A percentile compares a stretch with the other conserved stretches of the same genome.
phyloP scores from a whole-genome alignment of 2,329 filamentous ascomycete species.

The Whalleya microplaca region DNA sequence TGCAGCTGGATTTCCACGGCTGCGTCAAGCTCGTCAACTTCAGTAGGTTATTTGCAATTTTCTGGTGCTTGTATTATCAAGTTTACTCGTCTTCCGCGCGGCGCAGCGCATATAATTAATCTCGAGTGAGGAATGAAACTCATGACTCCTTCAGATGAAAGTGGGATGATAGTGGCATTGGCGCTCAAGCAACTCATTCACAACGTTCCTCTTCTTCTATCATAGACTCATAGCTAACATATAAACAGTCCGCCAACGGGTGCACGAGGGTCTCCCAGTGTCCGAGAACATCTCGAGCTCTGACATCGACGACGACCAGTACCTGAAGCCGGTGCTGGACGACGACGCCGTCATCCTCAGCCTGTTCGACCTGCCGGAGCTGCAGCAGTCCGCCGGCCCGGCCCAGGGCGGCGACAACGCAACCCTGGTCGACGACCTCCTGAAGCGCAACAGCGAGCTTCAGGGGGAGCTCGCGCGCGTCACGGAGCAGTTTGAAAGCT shows the following conservation, averaged over 20 bases:
- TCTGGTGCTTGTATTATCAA: neutral
- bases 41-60: slow-evolving; percentile 37
- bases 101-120: neutral
- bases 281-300: slow-evolving; percentile 63
- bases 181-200: neutral
- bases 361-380: slow-evolving; percentile 74
- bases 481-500: slow-evolving; percentile 65
- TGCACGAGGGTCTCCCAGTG: slow-evolving; percentile 48
- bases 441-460: slow-evolving; percentile 57
- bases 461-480: slow-evolving; percentile 64
- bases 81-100: neutral
- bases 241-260: slow-evolving; percentile 49
- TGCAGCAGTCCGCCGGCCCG: slow-evolving; percentile 40
- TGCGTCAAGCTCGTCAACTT: slow-evolving; percentile 78
- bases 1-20: slow-evolving; percentile 72
- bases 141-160: neutral
- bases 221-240: slow-evolving; percentile 10
- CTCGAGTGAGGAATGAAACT: neutral
- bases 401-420: slow-evolving; percentile 29
- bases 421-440: slow-evolving; percentile 43
- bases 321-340: slow-evolving; percentile 80
- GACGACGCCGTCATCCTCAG: slow-evolving; percentile 89
- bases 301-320: slow-evolving; percentile 76
- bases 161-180: neutral
- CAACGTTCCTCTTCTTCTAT: neutral